Conservation (phyloP, 768 basidiomycete species). For the Lyophyllum decastes region DNA sequence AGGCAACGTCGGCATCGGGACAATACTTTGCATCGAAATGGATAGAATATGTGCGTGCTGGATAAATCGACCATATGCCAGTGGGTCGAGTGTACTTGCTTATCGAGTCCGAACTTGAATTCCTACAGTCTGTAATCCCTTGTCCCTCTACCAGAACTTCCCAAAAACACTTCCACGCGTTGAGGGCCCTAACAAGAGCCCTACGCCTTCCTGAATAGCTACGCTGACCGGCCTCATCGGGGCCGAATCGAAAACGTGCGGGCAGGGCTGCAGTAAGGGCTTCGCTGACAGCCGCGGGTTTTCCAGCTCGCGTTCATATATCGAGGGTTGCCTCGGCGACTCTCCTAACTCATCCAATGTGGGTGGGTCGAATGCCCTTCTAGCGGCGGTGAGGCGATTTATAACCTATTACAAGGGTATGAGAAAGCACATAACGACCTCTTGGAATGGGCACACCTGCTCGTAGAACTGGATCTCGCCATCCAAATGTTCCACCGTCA, state of each 20-base stretch:
- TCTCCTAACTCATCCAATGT: slow-evolving; percentile 48
- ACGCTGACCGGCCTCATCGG: slow-evolving; percentile 76
- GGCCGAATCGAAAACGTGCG: slow-evolving; percentile 74
- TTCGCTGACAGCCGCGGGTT: slow-evolving; percentile 46
- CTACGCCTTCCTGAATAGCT: slow-evolving; percentile 74
- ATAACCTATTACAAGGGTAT: slow-evolving; percentile 46
- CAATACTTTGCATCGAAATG: too few species aligned
- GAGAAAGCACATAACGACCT: too few species aligned
- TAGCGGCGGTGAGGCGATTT: slow-evolving; percentile 56
- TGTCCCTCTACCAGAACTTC: slow-evolving; percentile 51
- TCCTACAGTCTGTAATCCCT: background rate
- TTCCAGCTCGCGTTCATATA: slow-evolving; percentile 75
- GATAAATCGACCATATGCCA: background rate
- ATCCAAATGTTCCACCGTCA: slow-evolving; percentile 72
- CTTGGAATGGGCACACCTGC: slow-evolving; percentile 39
- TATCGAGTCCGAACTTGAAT: background rate
- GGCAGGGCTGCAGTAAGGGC: slow-evolving; percentile 72
- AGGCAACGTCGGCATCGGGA: too few species aligned
- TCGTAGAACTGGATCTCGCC: slow-evolving; percentile 78
- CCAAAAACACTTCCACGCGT: slow-evolving; percentile 59
- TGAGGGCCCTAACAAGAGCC: slow-evolving; percentile 51
- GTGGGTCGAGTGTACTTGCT: background rate
- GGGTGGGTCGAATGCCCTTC: slow-evolving; percentile 51
- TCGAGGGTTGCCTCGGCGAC: slow-evolving; percentile 63
- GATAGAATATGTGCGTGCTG: background rate